A percentile compares a stretch with the other conserved stretches of the same genome.
Conservation (phyloP, 192 early-diverging fungal species). For the Helicostylum pulchrum region DNA sequence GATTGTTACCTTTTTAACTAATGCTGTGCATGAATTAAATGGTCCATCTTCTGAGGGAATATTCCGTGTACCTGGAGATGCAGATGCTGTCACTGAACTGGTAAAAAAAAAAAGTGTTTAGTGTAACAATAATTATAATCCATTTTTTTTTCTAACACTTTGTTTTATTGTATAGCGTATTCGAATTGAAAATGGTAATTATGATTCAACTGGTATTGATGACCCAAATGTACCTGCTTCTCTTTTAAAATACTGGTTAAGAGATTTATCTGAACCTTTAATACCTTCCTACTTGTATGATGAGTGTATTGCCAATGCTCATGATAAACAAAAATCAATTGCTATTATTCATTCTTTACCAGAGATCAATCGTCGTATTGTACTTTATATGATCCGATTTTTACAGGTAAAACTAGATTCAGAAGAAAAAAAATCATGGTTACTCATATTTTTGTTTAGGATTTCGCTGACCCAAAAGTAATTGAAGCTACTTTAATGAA, state of each 20-base stretch:
- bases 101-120: slow-evolving; percentile 45
- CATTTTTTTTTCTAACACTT: background rate
- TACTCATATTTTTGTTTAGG: slow-evolving; percentile 38
- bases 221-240: slow-evolving; percentile 94
- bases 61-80: slow-evolving; percentile 94
- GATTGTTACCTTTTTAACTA: slow-evolving; percentile 77
- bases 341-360: slow-evolving; percentile 48
- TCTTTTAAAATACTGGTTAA: slow-evolving; percentile 92
- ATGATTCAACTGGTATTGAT: slow-evolving; percentile 62
- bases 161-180: slow-evolving; percentile 49
- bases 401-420: slow-evolving; percentile 52
- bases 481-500: slow-evolving; percentile 85
- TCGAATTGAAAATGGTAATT: slow-evolving; percentile 81
- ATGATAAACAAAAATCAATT: slow-evolving; percentile 47
- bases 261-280: slow-evolving; percentile 90
- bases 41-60: slow-evolving; percentile 88
- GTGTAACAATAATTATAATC: background rate
- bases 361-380: slow-evolving; percentile 68
- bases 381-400: slow-evolving; percentile 78
- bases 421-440: background rate
- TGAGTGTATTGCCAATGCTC: slow-evolving; percentile 61
- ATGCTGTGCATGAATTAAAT: slow-evolving; percentile 69
- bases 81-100: slow-evolving; percentile 76
- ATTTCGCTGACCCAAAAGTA: slow-evolving; percentile 67
- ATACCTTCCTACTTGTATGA: slow-evolving; percentile 81